Evolutionary conservation across 768 basidiomycete genomes (phyloP), one percentile per base, ranked within the genome.

Genomic region (Strobilomyces echinocephalus): DNA sequence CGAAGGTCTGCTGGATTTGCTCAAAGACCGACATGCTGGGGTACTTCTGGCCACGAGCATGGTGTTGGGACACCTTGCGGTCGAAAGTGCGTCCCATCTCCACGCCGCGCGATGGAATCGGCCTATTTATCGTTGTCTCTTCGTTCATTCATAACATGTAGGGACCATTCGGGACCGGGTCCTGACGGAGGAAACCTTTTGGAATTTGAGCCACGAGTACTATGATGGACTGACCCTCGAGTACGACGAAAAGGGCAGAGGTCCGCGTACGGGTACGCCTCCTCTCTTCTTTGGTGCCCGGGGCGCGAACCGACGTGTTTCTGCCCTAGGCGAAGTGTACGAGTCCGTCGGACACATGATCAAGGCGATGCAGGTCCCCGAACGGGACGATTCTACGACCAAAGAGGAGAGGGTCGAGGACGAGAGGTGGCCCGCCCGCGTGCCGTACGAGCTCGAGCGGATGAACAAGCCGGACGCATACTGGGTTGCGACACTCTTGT

Each of bases 141-240:
- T 47, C n/a, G 28, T 2, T 1, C 21, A 6, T 20, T 14, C 14
- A 8, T 12, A 9, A 26, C 7, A 3, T 41, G 9, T 40, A 67
- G 66, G 51, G 5, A 33, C 44, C 3, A 53, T 67, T 5, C 60
- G 63, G 30, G 54, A 60, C 14, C 58, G 26, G 26, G 54, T 68
- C 5, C 28, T 57, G 10, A 40, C 20, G 8, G 48, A 56, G 7
- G 51, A 57, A 0, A 20, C 50, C 8, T 65, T 67, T 35, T 54
- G 52, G 66, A 12, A 54, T 0, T 34, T 68, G 54, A 59, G 61
- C 15, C 21, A 56, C 4, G 50, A 63, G 4, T 67, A 63, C 47
- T 62, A 65, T 8, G 50, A 60, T 1, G 55, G 48, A 10, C 49
- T 66, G 4, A 33, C 54, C 8, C 54, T 67, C 39, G 40, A 53